Base-by-base conservation (phyloP, 331 rosid genomes). In the Quercus tomentella region DNA sequence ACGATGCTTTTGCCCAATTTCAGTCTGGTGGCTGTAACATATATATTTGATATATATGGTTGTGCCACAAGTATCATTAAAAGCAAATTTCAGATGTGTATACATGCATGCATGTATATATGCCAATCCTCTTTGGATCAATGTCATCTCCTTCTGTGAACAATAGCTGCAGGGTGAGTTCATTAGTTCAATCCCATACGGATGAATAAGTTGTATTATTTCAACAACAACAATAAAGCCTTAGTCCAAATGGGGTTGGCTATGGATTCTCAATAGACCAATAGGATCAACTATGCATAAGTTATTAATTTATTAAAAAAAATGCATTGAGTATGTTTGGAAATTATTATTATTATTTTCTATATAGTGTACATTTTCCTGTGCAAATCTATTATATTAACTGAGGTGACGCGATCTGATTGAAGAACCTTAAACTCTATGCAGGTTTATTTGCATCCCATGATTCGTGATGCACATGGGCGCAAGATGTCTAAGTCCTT, bases 401-500 rank as follows among this genome's bases (percentile, higher is more conserved):
- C 25, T 67, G 51, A 9, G 72, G 26, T 6, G 51, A 33, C 4
- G 3, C 1, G 16, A 20, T 67, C 72, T 83, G 56, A 70, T 45
- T 30, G 70, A 63, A 21, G 72, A 56, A 56, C 35, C 65, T 18
- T 58, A 65, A 75, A 80, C 37, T 68, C 35, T 66, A 35, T 87
- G 81, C 89, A 95, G 99, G 85, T 93, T 78, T 93, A 95, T 90
- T 87, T 95, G 84, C 99, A 95, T 81, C 98, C 97, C 26, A 91
- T 93, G 97, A 82, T 91, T 82, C 99, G 98, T 35, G 99, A 95
- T 91, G 99, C 99, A 22, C 99, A 90, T 83, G 99, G 98, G 17
- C 97, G 97, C 74, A 93, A 95, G 89, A 95, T 93, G 98, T 93
- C 98, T 28, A 95, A 93, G 87, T 95, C 99, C 51, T 87, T 95